Base-by-base conservation (phyloP, 1,139 yeast genomes). In the Yamadazyma friedrichii region DNA sequence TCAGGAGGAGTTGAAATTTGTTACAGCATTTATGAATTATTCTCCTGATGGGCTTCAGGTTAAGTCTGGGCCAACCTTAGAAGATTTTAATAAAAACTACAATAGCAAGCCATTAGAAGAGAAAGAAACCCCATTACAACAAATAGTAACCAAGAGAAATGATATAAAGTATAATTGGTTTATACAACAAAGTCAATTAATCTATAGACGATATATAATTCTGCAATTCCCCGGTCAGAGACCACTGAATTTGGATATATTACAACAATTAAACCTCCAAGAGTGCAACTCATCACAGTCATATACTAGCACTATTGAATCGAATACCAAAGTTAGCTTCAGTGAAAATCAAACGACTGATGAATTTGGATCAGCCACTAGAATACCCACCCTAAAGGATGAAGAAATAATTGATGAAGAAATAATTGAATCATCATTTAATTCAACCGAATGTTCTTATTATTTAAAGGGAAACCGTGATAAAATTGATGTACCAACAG, bases 1-100 rank as follows among this genome's bases (percentile, higher is more conserved):
- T 45, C 48, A 54, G 13, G 42, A 54, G 12, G 74, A 68, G 43
- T 39, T 55, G 16, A 47, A 53, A n/a, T 52, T 58, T 42, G 57
- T 56, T 0, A 41, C 41, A 9, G 32, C 26, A 31, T 41, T 40
- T 33, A 25, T 35, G 20, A 33, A 39, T 28, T 28, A 35, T 17
- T 16, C 29, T 2, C 2, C 10, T 27, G 31, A 32, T 25, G 40
- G 40, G 4, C 20, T 37, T 15, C 28, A 31, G 6, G 20, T 32
- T 2, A 26, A 31, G 11, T 20, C 33, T 3, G 36, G 40, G 3
- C 28, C 15, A n/a, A 25, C 28, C 10, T 17, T 34, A 15, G 31
- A 34, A 15, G 31, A 34, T 9, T 34, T 34, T 12, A 34, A 27
- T 16, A 15, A 29, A 20, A 12, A 16, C 3, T 17, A 10, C 9